Base-by-base conservation (phyloP, 164 flowering plant species). In the Paratinospora sagittata region DNA sequence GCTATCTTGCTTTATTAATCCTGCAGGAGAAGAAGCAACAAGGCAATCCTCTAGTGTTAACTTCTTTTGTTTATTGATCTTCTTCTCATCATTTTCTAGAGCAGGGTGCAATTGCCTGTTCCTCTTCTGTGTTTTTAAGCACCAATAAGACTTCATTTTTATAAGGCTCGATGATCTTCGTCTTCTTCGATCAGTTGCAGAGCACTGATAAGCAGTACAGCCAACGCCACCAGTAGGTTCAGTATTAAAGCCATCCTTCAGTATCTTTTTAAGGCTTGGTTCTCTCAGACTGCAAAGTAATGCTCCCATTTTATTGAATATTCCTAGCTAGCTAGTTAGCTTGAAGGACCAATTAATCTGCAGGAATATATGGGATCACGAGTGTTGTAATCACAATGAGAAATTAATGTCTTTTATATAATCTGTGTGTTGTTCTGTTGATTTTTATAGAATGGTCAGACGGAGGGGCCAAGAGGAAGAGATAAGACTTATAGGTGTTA, bases 41-140 rank as follows among this genome's bases (percentile, higher is more conserved):
- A 79, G 65, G 73, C 82, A 83, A 9, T 83, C 81, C 65, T 77
- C 79, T 43, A 83, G 33, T 9, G 83, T 78, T 47, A 47, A 3
- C 62, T 41, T 69, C 47, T 68, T 37, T 30, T 5, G 39, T 43
- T 55, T 39, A n/a, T n/a, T n/a, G 3, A 11, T 63, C 8, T 11
- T 63, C 68, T 49, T 34, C 66, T 41, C 66, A 65, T 52, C 66
- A 70, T 52, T 63, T n/a, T 72, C 55, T 3, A 49, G 68, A 17
- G 34, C n/a, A n/a, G n/a, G 26, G 27, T 63, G 65, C 24, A 49
- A 55, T 21, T 19, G 17, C 47, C 41, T 76, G 12, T 14, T 68
- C 72, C 57, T 68, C 41, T 27, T 63, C 69, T 65, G 52, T 26
- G 33, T 57, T 27, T 62, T 36, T 13, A 63, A 23, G 36, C 62